Conservation (phyloP, 495 filamentous ascomycete species). For the Lasiosphaeris hirsuta region DNA sequence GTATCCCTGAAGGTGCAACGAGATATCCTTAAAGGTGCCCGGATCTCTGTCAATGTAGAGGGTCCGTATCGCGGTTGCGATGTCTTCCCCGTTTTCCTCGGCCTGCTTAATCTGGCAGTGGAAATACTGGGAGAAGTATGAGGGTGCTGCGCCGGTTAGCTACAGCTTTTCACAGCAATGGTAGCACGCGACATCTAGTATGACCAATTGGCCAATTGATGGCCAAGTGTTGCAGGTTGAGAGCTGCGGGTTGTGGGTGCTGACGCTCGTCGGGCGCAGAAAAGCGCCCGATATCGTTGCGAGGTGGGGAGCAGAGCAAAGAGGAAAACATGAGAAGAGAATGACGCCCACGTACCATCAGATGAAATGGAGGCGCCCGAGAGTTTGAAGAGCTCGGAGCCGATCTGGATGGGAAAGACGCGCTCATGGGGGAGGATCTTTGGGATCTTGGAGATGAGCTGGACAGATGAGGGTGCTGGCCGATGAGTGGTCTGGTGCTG, state of each 20-base stretch:
- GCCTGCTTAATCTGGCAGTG: constrained; percentile 69
- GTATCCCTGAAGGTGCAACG: constrained; percentile 91
- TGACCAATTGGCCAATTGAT: too few species aligned
- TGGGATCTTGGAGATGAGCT: constrained; percentile 47
- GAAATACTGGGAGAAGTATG: constrained; percentile 96
- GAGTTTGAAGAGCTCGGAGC: constrained; percentile 83
- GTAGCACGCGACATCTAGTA: too few species aligned
- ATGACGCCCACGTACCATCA: constrained; percentile 67
- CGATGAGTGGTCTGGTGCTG: background rate
- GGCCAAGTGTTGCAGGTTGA: too few species aligned
- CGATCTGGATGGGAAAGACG: constrained; percentile 92
- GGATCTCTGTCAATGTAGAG: constrained; percentile 97
- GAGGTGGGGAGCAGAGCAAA: background rate
- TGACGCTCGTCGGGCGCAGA: constrained; percentile 5
- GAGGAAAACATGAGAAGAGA: background rate
- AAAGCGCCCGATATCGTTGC: too few species aligned
- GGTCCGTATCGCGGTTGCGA: constrained; percentile 52
- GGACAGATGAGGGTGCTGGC: background rate
- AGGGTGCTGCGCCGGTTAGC: constrained; percentile 66
- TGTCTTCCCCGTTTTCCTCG: constrained; percentile 54
- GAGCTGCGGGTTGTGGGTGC: background rate
- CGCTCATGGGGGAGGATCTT: constrained; percentile 60
- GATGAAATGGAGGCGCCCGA: constrained; percentile 94
- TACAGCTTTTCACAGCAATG: too few species aligned
- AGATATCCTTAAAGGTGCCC: constrained; percentile 82